A percentile compares a stretch with the other conserved stretches of the same genome.
phyloP scores from a whole-genome alignment of 495 filamentous ascomycete species.

The Umbilicaria muhlenbergii region DNA sequence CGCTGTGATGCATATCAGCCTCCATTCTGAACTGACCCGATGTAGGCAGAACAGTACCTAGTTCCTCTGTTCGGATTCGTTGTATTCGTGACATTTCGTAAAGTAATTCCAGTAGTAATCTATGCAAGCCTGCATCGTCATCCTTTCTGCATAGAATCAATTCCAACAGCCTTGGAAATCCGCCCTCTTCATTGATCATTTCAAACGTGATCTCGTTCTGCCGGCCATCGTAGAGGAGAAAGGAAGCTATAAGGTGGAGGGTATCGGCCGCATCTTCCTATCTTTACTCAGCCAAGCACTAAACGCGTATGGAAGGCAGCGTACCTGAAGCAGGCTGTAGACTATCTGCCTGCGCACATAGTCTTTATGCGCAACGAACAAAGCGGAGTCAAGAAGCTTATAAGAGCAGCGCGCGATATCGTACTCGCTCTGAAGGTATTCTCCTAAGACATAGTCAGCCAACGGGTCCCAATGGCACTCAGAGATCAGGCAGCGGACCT shows the following conservation, averaged over 20 bases:
- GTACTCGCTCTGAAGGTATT: slow-evolving; percentile 70
- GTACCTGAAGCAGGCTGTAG: slow-evolving; percentile 73
- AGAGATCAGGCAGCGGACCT: slow-evolving; percentile 22
- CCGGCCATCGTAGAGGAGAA: slow-evolving; percentile 83
- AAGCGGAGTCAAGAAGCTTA: slow-evolving; percentile 54
- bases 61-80: slow-evolving; percentile 56
- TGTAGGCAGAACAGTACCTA: slow-evolving; percentile 33
- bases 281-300: slow-evolving; percentile 5
- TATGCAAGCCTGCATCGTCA: slow-evolving; percentile 57
- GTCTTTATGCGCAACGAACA: slow-evolving; percentile 60
- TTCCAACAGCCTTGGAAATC: slow-evolving; percentile 69
- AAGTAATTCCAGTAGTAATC: slow-evolving; percentile 69
- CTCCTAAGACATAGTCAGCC: slow-evolving; percentile 30
- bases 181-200: slow-evolving; percentile 73
- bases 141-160: slow-evolving; percentile 51
- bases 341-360: slow-evolving; percentile 91
- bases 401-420: slow-evolving; percentile 76
- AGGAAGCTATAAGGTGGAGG: slow-evolving; percentile 67
- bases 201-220: slow-evolving; percentile 63
- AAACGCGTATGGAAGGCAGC: not conserved
- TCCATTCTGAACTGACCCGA: not conserved
- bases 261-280: slow-evolving; percentile 66
- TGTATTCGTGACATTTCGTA: slow-evolving; percentile 98
- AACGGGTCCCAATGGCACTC: not conserved
- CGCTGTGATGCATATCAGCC: slow-evolving; percentile 20